Base-by-base conservation (phyloP, 1,284 basidiomycete species). In the Moesziomyces sp. region DNA sequence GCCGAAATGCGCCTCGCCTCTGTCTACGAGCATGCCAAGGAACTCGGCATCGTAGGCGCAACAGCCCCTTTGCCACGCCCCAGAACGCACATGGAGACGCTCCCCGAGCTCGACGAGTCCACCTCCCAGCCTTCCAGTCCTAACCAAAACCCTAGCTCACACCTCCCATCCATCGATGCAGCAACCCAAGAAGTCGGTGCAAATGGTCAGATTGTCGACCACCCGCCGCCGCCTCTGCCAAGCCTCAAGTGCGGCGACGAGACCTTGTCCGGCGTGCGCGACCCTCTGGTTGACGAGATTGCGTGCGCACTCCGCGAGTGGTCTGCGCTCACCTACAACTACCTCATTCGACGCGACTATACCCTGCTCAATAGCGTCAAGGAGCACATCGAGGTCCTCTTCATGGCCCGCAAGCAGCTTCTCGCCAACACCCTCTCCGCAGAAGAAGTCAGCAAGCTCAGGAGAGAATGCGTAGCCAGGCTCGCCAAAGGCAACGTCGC, bases 201-300 rank as follows among this genome's bases (percentile, higher is more conserved):
- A 28, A 73, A 76, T 19, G 74, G 74, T 2, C 65, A 76, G 30
- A 28, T 66, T n/a, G 61, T 70, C 5, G 52, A 75, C n/a, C 64
- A 63, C 21, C 92, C 91, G 3, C 87, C 93, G 9, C 95, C 95
- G 3, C 95, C 95, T 3, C 89, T 97, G 50, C 95, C 96, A 3
- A 93, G 92, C 13, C 88, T 98, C 52, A 95, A 94, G 68, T 76
- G 74, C 46, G 75, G 77, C 42, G 80, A 82, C 46, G 80, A 77
- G 47, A 82, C 80, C 5, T 19, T 50, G 8, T 70, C 73, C 23
- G 79, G 79, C n/a, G 57, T 50, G 6, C 43, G 52, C 30, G 94
- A 97, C 82, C 96, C 95, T 1, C 90, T 98, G 79, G 90, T 98
- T 54, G 96, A 99, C 85, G 96, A 99, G 86, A 97, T 99, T 76